Conservation (phyloP, 305 asterid genomes). For the Fraxinus angustifolia region DNA sequence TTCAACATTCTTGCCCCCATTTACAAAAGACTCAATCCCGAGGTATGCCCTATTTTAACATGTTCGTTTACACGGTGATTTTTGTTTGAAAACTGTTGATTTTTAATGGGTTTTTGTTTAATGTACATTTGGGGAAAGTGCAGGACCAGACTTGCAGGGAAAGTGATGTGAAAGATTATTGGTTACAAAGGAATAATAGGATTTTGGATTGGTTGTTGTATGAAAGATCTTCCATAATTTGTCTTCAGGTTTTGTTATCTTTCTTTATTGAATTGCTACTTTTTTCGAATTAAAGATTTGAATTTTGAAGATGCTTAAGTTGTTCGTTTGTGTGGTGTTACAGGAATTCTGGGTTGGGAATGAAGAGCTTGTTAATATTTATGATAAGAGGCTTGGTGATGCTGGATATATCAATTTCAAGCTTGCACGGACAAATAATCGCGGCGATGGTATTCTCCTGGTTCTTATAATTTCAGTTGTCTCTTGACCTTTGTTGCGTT, state of each 20-base stretch:
- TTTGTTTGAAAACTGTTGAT: background rate
- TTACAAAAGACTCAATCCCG: constrained; percentile 75
- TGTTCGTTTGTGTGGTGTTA: constrained; percentile 8
- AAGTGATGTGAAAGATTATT: constrained; percentile 73
- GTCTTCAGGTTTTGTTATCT: constrained; percentile 72
- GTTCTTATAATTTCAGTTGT: background rate
- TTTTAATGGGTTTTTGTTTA: constrained; percentile 1
- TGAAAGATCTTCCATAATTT: constrained; percentile 89
- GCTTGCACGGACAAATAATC: constrained; percentile 92
- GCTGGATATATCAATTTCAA: constrained; percentile 83
- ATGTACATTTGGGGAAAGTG: constrained; percentile 33
- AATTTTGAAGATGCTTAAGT: background rate
- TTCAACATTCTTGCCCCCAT: constrained; percentile 96
- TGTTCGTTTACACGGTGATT: background rate
- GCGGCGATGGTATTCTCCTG: constrained; percentile 75
- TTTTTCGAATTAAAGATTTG: background rate
- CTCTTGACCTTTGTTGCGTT: background rate
- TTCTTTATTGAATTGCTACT: background rate
- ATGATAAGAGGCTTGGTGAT: constrained; percentile 89
- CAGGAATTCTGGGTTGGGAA: constrained; percentile 98
- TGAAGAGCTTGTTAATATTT: constrained; percentile 79
- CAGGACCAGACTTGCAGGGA: constrained; percentile 90
- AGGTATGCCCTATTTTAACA: constrained; percentile 30
- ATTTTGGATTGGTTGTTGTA: constrained; percentile 85
- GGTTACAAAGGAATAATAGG: constrained; percentile 76